Conservation (phyloP, 2,329 filamentous ascomycete species). For the Sporothrix humicola region DNA sequence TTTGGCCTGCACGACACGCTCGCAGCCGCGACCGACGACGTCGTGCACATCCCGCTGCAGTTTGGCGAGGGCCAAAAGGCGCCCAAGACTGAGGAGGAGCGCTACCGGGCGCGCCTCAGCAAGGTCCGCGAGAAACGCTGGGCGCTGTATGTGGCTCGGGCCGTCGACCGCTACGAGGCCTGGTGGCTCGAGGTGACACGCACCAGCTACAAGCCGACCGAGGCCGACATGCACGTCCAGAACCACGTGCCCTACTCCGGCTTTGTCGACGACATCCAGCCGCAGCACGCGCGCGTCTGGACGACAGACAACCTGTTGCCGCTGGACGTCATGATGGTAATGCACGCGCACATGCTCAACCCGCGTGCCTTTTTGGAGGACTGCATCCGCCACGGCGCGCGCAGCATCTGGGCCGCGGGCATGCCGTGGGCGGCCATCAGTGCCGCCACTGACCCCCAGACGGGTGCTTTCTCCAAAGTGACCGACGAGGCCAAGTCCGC, state of each 20-base stretch:
- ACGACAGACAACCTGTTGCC: slow-evolving; percentile 33
- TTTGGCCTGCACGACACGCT: slow-evolving; percentile 65
- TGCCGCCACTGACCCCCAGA: slow-evolving; percentile 59
- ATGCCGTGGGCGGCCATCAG: slow-evolving; percentile 71
- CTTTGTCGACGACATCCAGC: slow-evolving; percentile 43
- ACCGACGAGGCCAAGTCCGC: slow-evolving; percentile 49
- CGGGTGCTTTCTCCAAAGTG: slow-evolving; percentile 55
- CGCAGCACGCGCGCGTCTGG: slow-evolving; percentile 22
- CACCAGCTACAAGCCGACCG: slow-evolving; percentile 41
- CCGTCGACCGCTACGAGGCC: slow-evolving; percentile 68
- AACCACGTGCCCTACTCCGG: slow-evolving; percentile 41
- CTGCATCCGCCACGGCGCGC: slow-evolving; percentile 63
- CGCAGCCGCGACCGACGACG: slow-evolving; percentile 41
- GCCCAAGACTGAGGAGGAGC: slow-evolving; percentile 41
- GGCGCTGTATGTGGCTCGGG: slow-evolving; percentile 71
- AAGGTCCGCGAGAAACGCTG: slow-evolving; percentile 73
- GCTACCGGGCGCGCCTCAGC: slow-evolving; percentile 53
- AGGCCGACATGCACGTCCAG: slow-evolving; percentile 45
- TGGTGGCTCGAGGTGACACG: slow-evolving; percentile 60
- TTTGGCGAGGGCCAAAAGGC: slow-evolving; percentile 28
- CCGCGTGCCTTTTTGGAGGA: slow-evolving; percentile 77
- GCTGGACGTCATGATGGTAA: slow-evolving; percentile 76
- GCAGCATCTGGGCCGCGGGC: slow-evolving; percentile 63
- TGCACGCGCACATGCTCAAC: slow-evolving; percentile 80
- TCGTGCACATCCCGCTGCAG: neutral